Percentiles rank a stretch among this genome's conserved stretches.
Evolutionary conservation across 192 early-diverging fungal species (phyloP).

Genomic region (Podila verticillata): DNA sequence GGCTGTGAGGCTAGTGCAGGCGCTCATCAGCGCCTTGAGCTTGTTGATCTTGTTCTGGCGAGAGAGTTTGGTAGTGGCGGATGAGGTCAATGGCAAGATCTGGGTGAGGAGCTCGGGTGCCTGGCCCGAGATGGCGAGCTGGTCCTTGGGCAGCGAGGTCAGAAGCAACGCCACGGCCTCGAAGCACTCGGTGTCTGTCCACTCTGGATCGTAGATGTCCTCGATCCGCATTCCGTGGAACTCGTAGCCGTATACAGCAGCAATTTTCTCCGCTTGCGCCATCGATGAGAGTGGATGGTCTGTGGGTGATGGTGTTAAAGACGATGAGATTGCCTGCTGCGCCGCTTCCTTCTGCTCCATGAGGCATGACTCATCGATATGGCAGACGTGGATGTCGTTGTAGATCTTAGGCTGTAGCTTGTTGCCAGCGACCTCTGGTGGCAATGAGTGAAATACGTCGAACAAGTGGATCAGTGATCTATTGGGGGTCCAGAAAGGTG

Average conservation of each 20-base stretch:
- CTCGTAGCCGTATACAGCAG: slow-evolving; percentile 46
- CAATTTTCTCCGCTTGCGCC: slow-evolving; percentile 52
- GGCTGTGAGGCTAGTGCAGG: slow-evolving; percentile 67
- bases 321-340: neutral
- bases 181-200: slow-evolving; percentile 49
- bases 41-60: slow-evolving; percentile 47
- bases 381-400: slow-evolving; percentile 72
- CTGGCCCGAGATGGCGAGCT: slow-evolving; percentile 28
- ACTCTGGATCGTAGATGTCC: slow-evolving; percentile 67
- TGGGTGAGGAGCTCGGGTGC: slow-evolving; percentile 33
- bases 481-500: slow-evolving; percentile 1
- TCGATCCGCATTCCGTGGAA: slow-evolving; percentile 67
- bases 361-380: slow-evolving; percentile 80
- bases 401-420: slow-evolving; percentile 62
- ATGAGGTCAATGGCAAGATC: slow-evolving; percentile 8
- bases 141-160: slow-evolving; percentile 43
- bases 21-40: slow-evolving; percentile 61
- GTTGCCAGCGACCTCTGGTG: slow-evolving; percentile 66
- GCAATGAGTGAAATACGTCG: slow-evolving; percentile 64
- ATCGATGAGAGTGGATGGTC: slow-evolving; percentile 32
- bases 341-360: slow-evolving; percentile 24
- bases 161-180: slow-evolving; percentile 28
- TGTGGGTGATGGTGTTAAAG: neutral
- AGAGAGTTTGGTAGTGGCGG: slow-evolving; percentile 6
- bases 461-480: slow-evolving; percentile 75